phyloP scores from a whole-genome alignment of 345 rosid genomes.

The Trapa bicornis region DNA sequence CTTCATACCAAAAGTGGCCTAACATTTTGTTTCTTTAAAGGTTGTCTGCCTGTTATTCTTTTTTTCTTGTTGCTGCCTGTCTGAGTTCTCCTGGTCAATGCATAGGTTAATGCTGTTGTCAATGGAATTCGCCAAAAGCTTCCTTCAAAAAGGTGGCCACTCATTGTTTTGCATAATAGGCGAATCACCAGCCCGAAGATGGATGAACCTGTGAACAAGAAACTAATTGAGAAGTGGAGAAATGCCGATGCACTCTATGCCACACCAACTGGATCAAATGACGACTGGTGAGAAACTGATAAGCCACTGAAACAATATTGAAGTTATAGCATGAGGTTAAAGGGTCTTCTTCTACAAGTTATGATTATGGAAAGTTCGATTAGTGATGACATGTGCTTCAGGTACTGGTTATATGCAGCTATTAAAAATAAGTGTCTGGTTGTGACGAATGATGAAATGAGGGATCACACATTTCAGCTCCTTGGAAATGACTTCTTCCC shows the following conservation, averaged over 20 bases:
- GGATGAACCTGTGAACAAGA: conserved; percentile 27
- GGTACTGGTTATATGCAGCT: conserved; percentile 82
- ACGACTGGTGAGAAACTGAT: conserved; percentile 45
- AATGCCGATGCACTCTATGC: conserved; percentile 51
- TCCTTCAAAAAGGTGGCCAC: conserved; percentile 57
- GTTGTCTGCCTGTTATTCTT: not conserved
- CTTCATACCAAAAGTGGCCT: not conserved
- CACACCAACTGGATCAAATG: conserved; percentile 66
- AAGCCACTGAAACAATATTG: not conserved
- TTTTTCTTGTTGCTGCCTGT: conserved; percentile 5
- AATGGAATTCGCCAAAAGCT: conserved; percentile 46
- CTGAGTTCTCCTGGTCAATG: conserved; percentile 3
- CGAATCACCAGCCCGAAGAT: conserved; percentile 35
- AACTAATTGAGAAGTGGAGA: conserved; percentile 47
- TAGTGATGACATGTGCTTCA: conserved; percentile 29
- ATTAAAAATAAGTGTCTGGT: conserved; percentile 51
- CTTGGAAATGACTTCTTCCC: conserved; percentile 62
- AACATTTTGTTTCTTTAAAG: not conserved
- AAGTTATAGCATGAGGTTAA: not conserved
- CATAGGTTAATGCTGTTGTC: conserved; percentile 43
- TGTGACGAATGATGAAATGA: conserved; percentile 72
- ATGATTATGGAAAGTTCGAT: conserved; percentile 1
- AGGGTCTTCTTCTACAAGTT: not conserved
- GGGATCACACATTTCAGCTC: conserved; percentile 71
- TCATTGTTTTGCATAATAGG: conserved; percentile 49